A percentile compares a stretch with the other conserved stretches of the same genome.
Conservation (phyloP, 345 rosid species). For the Cardamine chenopodiifolia region DNA sequence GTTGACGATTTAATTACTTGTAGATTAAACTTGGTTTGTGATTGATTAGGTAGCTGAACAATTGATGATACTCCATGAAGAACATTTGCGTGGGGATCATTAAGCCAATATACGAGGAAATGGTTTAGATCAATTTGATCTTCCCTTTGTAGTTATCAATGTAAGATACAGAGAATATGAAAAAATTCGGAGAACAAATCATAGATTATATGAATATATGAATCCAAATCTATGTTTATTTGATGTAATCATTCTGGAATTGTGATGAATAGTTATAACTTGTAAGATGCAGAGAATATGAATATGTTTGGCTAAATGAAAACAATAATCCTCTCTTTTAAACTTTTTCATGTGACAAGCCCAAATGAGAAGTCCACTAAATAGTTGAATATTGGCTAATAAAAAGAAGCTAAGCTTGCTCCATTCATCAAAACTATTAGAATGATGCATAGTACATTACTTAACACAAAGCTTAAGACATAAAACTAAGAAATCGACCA, state of each 20-base stretch:
- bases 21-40: neutral
- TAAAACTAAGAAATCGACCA: neutral
- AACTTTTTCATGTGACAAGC: neutral
- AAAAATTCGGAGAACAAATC: neutral
- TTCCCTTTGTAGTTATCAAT: slow-evolving; percentile 11
- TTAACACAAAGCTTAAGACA: neutral
- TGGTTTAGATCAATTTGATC: neutral
- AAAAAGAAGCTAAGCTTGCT: neutral
- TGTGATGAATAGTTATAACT: slow-evolving; percentile 2
- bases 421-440: neutral
- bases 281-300: neutral
- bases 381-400: neutral
- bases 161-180: neutral
- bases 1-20: neutral
- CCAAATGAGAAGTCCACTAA: neutral
- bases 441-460: neutral
- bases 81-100: slow-evolving; percentile 30
- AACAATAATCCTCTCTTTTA: neutral
- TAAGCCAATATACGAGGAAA: slow-evolving; percentile 5
- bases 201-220: neutral
- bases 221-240: slow-evolving; percentile 6
- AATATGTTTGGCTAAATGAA: neutral
- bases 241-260: slow-evolving; percentile 16
- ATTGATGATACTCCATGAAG: slow-evolving; percentile 42
- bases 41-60: slow-evolving; percentile 41